phyloP scores from a whole-genome alignment of 208 protist genomes.

The Crithidia mellificae region DNA sequence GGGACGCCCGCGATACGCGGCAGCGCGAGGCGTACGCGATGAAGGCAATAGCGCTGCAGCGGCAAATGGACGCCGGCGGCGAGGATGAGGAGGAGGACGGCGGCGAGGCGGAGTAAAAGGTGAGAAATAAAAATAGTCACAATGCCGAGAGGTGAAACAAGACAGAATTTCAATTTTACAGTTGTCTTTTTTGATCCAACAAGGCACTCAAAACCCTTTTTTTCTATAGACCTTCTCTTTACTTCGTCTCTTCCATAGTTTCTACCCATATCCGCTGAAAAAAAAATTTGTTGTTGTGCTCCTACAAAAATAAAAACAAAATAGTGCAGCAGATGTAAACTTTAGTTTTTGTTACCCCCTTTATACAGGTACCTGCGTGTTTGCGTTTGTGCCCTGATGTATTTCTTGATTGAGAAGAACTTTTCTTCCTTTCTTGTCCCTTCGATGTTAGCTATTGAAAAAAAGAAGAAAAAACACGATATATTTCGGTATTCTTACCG shows the following conservation, averaged over 20 bases:
- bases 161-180: no score
- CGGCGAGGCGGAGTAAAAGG: slow-evolving; percentile 26
- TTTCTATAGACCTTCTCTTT: slow-evolving; percentile 2
- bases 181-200: background rate
- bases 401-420: no score
- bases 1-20: slow-evolving; percentile 59
- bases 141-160: no score
- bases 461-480: no score
- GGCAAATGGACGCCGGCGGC: slow-evolving; percentile 40
- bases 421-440: no score
- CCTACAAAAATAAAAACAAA: no score
- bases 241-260: background rate
- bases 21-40: slow-evolving; percentile 49
- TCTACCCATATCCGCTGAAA: background rate
- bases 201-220: background rate
- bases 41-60: slow-evolving; percentile 41
- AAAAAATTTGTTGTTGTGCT: no score
- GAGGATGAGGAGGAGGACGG: slow-evolving; percentile 65
- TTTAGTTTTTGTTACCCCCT: background rate
- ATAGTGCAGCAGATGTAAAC: slow-evolving; percentile 6
- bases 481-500: no score
- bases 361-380: no score
- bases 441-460: no score
- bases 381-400: background rate
- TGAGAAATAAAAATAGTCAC: no score